Evolutionary conservation across 257 asterid species (phyloP).

Genomic region (Solanum chaucha): DNA sequence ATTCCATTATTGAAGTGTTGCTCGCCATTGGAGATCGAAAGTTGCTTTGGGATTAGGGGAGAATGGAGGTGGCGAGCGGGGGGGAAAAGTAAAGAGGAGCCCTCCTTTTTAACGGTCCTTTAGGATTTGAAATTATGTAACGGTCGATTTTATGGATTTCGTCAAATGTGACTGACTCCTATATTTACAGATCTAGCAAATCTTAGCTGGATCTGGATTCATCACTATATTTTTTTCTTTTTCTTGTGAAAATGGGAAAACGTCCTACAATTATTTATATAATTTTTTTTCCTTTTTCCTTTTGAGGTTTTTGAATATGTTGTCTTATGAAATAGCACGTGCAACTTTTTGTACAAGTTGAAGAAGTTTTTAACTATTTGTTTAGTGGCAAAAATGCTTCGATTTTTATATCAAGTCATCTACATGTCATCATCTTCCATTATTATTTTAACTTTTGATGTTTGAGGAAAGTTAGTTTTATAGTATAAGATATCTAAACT

Average conservation of each 20-base stretch:
- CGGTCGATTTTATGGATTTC: slow-evolving; percentile 28
- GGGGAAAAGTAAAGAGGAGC: slow-evolving; percentile 2
- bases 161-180: background rate
- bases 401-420: background rate
- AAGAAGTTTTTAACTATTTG: background rate
- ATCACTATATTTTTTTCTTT: too few relatives aligned
- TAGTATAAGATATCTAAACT: background rate
- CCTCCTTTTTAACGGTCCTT: slow-evolving; percentile 25
- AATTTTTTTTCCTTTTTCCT: background rate
- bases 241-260: too few relatives aligned
- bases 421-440: background rate
- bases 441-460: background rate
- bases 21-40: slow-evolving; percentile 16
- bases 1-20: slow-evolving; percentile 28
- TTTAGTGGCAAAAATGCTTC: background rate
- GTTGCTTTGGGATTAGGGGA: background rate
- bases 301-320: background rate
- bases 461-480: background rate
- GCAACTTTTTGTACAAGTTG: background rate
- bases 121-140: slow-evolving; percentile 24
- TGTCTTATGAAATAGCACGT: background rate
- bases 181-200: background rate
- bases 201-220: background rate
- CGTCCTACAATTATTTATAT: too few relatives aligned
- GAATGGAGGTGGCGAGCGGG: background rate